phyloP scores from a whole-genome alignment of 805 yeast species.

The Cyberlindnera americana region DNA sequence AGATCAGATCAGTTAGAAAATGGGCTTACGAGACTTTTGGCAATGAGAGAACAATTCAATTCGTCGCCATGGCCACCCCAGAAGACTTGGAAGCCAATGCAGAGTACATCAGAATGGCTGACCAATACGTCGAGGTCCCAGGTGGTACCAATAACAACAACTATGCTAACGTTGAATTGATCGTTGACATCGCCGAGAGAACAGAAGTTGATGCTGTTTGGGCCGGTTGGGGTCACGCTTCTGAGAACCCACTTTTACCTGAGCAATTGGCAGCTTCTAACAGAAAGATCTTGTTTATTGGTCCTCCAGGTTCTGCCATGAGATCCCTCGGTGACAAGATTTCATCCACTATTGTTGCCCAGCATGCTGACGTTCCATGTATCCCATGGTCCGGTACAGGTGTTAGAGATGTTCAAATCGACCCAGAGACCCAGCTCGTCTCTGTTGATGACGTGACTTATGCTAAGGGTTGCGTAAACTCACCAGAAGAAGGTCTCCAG shows the following conservation, averaged over 20 bases:
- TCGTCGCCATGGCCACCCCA: conserved; percentile 99
- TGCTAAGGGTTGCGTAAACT: conserved; percentile 79
- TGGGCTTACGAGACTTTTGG: conserved; percentile 99
- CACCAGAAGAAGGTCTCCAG: conserved; percentile 83
- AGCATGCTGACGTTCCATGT: conserved; percentile 97
- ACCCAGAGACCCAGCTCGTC: conserved; percentile 69
- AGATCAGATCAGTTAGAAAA: conserved; percentile 93
- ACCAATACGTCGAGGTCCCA: conserved; percentile 96
- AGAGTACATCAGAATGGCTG: conserved; percentile 98
- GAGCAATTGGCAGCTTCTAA: conserved; percentile 93
- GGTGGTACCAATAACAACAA: conserved; percentile 99
- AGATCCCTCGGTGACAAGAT: conserved; percentile 99
- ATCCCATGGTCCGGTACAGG: conserved; percentile 99
- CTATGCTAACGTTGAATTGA: conserved; percentile 95
- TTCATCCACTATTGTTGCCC: conserved; percentile 97
- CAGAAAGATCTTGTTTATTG: conserved; percentile 86
- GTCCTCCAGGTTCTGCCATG: conserved; percentile 99
- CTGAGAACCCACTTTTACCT: conserved; percentile 95
- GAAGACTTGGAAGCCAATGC: conserved; percentile 97
- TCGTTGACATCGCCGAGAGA: conserved; percentile 96
- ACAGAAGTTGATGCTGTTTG: conserved; percentile 97
- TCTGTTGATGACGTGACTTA: conserved; percentile 85
- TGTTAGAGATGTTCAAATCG: conserved; percentile 74
- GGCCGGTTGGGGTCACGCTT: conserved; percentile 99
- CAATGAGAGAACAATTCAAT: conserved; percentile 87